Evolutionary conservation across 441 rosid genomes (phyloP), one percentile per base, ranked within the genome.

Genomic region (Populus trichocarpa): DNA sequence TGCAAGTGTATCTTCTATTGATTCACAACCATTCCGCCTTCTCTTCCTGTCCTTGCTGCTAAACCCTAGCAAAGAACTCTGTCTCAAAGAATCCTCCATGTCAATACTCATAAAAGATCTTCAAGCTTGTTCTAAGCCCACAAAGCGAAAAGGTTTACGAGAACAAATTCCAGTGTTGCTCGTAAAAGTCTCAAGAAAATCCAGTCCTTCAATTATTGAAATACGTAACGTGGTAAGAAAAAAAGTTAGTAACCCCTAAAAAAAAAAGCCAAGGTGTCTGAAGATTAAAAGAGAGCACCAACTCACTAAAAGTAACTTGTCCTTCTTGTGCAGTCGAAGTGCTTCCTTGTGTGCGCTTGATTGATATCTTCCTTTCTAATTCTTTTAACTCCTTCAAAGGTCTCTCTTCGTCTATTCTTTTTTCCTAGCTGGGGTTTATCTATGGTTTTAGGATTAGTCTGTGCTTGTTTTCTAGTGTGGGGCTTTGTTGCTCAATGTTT

Each of bases 1-100:
- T 2, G 73, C 74, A 73, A 91, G 86, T 8, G 89, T 83, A 25
- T 90, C 83, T 69, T 89, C 85, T 3, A 91, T 85, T 8, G 95
- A 83, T 78, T 84, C 90, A 25, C 77, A 20, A 0, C 80, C 80
- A 59, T 53, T 78, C 26, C 83, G 69, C 46, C 84, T 75, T 83
- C 75, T 84, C 77, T 81, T 84, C 76, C 35, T 75, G 25, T 36
- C 65, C 26, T 75, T 73, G 35, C 28, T 23, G 22, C 53, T 33
- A 26, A 20, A 38, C 42, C 6, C 73, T 18, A 42, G 23, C 28
- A 10, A 38, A 69, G 74, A 78, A 26, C 66, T 38, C 68, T 66
- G 65, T 66, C 33, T 63, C 8, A 28, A n/a, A 38, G 26, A 35
- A 28, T 57, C 74, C 73, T 28, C 26, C 65, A 69, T 74, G 32